Base-by-base conservation (phyloP, 306 rosid species). In the Pterocarpus macrocarpus region DNA sequence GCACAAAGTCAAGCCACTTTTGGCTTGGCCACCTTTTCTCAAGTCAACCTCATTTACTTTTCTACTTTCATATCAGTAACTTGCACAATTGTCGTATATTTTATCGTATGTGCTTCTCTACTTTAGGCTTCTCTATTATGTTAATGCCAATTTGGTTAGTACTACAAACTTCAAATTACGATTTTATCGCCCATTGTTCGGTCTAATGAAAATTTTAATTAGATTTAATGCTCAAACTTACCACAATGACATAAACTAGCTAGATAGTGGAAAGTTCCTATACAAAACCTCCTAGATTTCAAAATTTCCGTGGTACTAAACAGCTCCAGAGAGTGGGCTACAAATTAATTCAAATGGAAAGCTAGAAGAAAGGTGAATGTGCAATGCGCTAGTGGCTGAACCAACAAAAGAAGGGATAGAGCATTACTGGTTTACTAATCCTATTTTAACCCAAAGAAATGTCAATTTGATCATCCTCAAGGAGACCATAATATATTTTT, bases 271-370 rank as follows among this genome's bases (percentile, higher is more conserved):
- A 80, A 80, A 82, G 63, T 69, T 82, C 53, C 57, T 52, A 22
- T 22, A 22, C 1, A 80, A 77, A 87, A 69, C 66, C 53, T 81
- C 62, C 74, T 8, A 73, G 78, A 78, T 62, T 75, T 82, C 68
- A 76, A 67, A 59, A 34, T 80, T 92, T 87, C 94, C 90, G 89
- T 88, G 91, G 90, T 90, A 93, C 96, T 84, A 81, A 67, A 79
- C 76, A 45, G 28, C 28, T 22, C 83, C 88, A 85, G 39, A 82
- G 77, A 87, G 91, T 88, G 91, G 92, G 81, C 85, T 78, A 82
- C 85, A 86, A 75, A 63, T 1, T 64, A 22, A 87, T 43, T 43
- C 6, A 22, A 22, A 22, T 22, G 28, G 28, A 22, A 22, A 0
- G 28, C 28, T 22, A 22, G 28, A 22, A 22, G 28, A 22, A 22